Evolutionary conservation across 2,329 filamentous ascomycete genomes (phyloP), one percentile per base, ranked within the genome.

Genomic region (Trichoderma semiorbis): DNA sequence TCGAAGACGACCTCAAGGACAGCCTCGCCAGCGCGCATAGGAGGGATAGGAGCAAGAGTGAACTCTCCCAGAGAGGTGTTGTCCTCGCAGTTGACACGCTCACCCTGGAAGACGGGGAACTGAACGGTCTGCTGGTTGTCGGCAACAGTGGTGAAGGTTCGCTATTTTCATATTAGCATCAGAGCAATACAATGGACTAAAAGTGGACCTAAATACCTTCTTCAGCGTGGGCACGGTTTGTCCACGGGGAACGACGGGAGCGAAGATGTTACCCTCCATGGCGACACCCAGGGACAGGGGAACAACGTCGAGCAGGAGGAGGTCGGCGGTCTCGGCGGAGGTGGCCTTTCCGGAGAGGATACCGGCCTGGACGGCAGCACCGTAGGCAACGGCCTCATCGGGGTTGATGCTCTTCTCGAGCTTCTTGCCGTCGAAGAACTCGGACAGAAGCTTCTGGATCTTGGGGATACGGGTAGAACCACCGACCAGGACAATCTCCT

Each of bases 391-490:
- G 78, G 96, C 96, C 89, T 99, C 96, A 82, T 99, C 96, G 80
- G 96, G 96, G 91, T 99, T 99, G 88, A 98, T 98, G 89, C 93
- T 96, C 90, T 98, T 98, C 91, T 98, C 95, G 77, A 98, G 93
- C 92, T 99, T 98, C 94, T 99, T 99, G 86, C 95, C 95, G 83
- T 97, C 93, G 88, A 99, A 99, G 90, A 95, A 98, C 86, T 99
- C 96, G 87, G 92, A 95, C 77, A 99, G 91, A 77, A 99, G 92
- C 91, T 98, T 98, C 92, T 99, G 96, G 84, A 99, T 97, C 84
- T 92, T 91, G 81, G 96, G 96, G 79, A 99, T 99, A 94, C 96
- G 96, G 81, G 96, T 99, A 75, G 95, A 98, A 79, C 96, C 96
- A 91, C 96, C 96, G 81, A 99, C 96, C 80, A 99, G 93, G 79